phyloP scores from a whole-genome alignment of 2,329 filamentous ascomycete genomes.

The Kalmusia sp. region DNA sequence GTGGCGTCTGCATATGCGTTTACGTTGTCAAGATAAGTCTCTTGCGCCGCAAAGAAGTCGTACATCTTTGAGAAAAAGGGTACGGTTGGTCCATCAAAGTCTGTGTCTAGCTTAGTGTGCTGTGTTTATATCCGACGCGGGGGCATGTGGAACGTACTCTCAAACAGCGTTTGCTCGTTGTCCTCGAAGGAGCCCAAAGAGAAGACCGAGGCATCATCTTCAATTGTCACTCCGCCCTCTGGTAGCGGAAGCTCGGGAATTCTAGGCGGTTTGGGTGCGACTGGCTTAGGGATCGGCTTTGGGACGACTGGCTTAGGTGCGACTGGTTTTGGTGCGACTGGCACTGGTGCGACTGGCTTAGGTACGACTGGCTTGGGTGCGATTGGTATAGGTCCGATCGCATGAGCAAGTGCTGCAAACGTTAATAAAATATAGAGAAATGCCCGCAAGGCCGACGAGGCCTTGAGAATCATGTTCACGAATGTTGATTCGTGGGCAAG shows the following conservation, averaged over 20 bases:
- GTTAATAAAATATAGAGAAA: neutral
- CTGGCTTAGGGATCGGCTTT: neutral
- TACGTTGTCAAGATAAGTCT: neutral
- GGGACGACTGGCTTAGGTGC: no score
- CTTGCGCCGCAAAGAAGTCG: neutral
- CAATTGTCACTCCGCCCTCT: neutral
- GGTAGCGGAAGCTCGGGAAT: neutral
- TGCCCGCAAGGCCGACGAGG: neutral
- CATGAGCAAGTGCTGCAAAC: neutral
- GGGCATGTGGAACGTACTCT: neutral
- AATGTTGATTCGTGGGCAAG: neutral
- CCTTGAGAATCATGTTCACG: neutral
- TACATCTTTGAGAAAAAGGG: slow-evolving; percentile 7
- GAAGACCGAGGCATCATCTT: slow-evolving; percentile 1
- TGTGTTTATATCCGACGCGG: neutral
- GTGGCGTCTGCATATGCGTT: slow-evolving; percentile 1
- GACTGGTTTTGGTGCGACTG: neutral
- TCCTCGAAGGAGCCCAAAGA: neutral
- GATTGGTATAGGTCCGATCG: neutral
- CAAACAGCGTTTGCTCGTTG: neutral
- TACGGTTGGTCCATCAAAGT: neutral
- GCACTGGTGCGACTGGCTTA: neutral
- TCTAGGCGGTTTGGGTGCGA: neutral
- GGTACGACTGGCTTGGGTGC: neutral
- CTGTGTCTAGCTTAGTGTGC: neutral